Evolutionary conservation across 306 rosid species (phyloP).

Genomic region (Sesbania bispinosa): DNA sequence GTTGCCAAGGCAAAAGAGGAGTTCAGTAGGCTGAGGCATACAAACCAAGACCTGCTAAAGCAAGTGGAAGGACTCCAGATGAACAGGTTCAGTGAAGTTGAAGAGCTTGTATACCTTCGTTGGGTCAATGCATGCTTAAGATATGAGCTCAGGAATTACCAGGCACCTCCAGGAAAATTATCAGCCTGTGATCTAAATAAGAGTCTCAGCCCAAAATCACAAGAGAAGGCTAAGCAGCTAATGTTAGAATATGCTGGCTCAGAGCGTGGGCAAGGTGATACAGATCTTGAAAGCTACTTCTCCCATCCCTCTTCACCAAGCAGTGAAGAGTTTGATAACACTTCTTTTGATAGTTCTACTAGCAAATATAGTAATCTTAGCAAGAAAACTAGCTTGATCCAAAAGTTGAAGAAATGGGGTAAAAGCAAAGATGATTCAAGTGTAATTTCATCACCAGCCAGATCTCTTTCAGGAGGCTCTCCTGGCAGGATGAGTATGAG

Average conservation of each 20-base stretch:
- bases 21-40: constrained; percentile 61
- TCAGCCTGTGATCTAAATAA: constrained; percentile 87
- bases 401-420: constrained; percentile 87
- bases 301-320: constrained; percentile 99
- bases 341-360: constrained; percentile 71
- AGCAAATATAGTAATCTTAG: constrained; percentile 66
- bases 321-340: constrained; percentile 94
- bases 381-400: constrained; percentile 77
- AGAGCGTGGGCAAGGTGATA: constrained; percentile 94
- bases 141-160: constrained; percentile 75
- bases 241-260: constrained; percentile 94
- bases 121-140: constrained; percentile 98
- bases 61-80: constrained; percentile 97
- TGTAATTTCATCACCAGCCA: constrained; percentile 57
- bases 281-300: constrained; percentile 89
- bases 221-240: constrained; percentile 82
- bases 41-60: constrained; percentile 78
- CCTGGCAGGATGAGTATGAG: constrained; percentile 68
- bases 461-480: constrained; percentile 70
- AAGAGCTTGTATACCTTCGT: constrained; percentile 95
- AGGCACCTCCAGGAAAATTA: constrained; percentile 65
- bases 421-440: constrained; percentile 73
- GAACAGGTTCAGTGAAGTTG: constrained; percentile 89
- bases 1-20: constrained; percentile 62
- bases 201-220: constrained; percentile 82